phyloP scores from a whole-genome alignment of 2,329 filamentous ascomycete genomes.

The Stachybotrys echinatus region DNA sequence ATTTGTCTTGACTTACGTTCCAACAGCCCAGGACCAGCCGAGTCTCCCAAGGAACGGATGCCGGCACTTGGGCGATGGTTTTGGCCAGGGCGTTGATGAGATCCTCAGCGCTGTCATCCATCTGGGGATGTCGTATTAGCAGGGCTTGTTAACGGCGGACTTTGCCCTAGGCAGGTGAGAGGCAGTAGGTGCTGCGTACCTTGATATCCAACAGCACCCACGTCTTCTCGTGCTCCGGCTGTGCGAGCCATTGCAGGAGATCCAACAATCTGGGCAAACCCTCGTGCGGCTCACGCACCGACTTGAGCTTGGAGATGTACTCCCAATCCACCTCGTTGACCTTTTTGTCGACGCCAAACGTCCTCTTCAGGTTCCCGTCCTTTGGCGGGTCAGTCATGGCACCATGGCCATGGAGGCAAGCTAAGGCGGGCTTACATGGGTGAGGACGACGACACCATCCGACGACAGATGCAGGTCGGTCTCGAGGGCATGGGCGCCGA shows the following conservation, averaged over 20 bases:
- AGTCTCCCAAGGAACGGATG: constrained; percentile 58
- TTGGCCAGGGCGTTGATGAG: constrained; percentile 66
- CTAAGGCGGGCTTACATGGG: constrained; percentile 73
- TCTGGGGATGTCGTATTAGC: constrained; percentile 31
- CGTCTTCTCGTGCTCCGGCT: constrained; percentile 58
- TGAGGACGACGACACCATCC: constrained; percentile 80
- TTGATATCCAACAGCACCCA: constrained; percentile 92
- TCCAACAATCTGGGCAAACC: constrained; percentile 71
- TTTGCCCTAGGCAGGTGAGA: not conserved
- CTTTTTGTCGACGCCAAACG: constrained; percentile 69
- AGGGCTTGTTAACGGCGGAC: too few relatives aligned
- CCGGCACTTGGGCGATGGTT: constrained; percentile 51
- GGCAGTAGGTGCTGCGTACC: constrained; percentile 35
- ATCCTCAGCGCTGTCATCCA: constrained; percentile 63
- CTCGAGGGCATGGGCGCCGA: constrained; percentile 77
- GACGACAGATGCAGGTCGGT: constrained; percentile 80
- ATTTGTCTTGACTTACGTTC: constrained; percentile 46
- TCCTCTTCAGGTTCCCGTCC: constrained; percentile 73
- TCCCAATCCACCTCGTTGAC: constrained; percentile 74
- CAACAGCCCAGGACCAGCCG: constrained; percentile 79
- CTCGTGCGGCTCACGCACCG: constrained; percentile 61
- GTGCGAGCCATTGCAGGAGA: constrained; percentile 64
- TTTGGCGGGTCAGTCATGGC: too few relatives aligned
- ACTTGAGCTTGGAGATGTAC: constrained; percentile 64
- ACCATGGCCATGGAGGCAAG: too few relatives aligned